Percentiles rank a stretch among this genome's conserved stretches.
Evolutionary conservation across 805 yeast species (phyloP).

Genomic region (Candida nanaspora): DNA sequence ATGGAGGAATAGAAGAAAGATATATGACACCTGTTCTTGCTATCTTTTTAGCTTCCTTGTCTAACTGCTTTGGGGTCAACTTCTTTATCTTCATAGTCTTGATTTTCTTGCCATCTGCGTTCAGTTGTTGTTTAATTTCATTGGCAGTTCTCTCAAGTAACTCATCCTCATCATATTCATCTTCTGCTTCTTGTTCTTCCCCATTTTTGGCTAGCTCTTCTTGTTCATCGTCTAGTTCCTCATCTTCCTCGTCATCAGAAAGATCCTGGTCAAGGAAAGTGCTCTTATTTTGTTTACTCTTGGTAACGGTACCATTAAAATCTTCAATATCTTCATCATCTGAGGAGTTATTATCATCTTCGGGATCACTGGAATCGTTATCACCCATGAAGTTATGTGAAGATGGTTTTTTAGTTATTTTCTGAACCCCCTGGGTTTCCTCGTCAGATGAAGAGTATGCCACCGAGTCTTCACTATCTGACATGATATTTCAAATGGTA

Average conservation of each 20-base stretch:
- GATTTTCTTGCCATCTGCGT: constrained; percentile 16
- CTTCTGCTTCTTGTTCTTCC: constrained; percentile 11
- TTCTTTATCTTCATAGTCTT: constrained; percentile 41
- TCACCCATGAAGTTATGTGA: background rate
- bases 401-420: background rate
- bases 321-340: constrained; percentile 6
- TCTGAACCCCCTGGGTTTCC: background rate
- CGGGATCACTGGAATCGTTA: constrained; percentile 6
- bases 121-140: constrained; percentile 1
- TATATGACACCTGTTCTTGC: constrained; percentile 89
- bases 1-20: constrained; percentile 86
- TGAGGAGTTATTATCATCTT: background rate
- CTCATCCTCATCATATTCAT: constrained; percentile 13
- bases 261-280: background rate
- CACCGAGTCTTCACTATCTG: background rate
- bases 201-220: constrained; percentile 11
- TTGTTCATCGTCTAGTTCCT: constrained; percentile 14
- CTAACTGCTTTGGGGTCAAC: constrained; percentile 49
- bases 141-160: constrained; percentile 10
- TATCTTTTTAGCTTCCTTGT: constrained; percentile 44
- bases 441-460: background rate
- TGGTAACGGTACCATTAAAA: constrained; percentile 1
- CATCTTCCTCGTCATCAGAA: constrained; percentile 16
- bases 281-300: constrained; percentile 2
- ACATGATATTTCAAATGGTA: background rate